Base-by-base conservation (phyloP, 169 alveolate genomes). In the Plasmodium gallinaceum region DNA sequence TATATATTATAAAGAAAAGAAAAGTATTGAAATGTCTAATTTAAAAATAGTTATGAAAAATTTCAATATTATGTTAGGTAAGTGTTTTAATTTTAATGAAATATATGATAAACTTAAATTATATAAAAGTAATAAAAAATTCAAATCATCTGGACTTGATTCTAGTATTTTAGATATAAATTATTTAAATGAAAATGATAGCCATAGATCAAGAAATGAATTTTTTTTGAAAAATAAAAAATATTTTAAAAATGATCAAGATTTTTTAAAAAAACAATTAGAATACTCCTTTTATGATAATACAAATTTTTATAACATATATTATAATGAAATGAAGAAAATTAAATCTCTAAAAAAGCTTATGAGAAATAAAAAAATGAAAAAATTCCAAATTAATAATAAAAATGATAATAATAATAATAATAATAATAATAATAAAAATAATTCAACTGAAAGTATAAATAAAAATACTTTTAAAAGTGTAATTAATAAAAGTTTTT, bases 211-310 rank as follows among this genome's bases (percentile, higher is more conserved):
- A 12, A 65, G 78, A 54, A 51, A 51, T 78, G 46, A 66, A 16
- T 64, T 32, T 32, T 32, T 12, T 24, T 37, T 14, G 12, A 61
- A 61, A 42, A n/a, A 26, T 22, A 66, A 51, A 24, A 64, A 32
- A 24, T 16, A 26, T 1, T 52, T n/a, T 43, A 64, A 64, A 43
- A 26, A 58, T 5, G 74, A 65, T 14, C 32, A 62, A 5, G 20
- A 45, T 2, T 0, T 51, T n/a, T 5, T 54, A 12, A 78, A 43
- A 32, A 57, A 14, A 52, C 69, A 78, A 26, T 46, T 78, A 18
- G 89, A 78, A 65, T 78, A 62, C 4, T 65, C 54, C 6, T 78
- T 78, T 78, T 78, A 78, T 52, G 89, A 78, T 22, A 78, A 78
- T 54, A 64, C 60, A 16, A 78, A 78, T 70, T 78, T 78, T 51